These are phyloP conservation scores for Lindgomyces ingoldianus DNA, from an alignment of 495 filamentous ascomycete species.

Conservation along the genomic window DNA sequence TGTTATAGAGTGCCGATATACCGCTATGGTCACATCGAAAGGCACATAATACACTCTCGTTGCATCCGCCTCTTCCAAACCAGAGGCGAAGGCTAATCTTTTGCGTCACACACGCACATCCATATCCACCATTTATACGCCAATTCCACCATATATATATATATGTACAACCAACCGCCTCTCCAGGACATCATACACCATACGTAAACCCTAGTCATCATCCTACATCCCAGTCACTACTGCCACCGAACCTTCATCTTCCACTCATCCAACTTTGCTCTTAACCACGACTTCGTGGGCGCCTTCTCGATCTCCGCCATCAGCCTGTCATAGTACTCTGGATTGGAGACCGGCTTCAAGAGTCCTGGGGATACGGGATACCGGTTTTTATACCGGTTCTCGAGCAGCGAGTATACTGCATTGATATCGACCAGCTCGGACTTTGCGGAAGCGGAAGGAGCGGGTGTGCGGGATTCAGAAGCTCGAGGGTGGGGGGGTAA, in stretches of 20 bases:
- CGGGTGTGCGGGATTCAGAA: too few species aligned
- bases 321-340: constrained; percentile 73
- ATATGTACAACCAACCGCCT: too few species aligned
- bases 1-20: too few species aligned
- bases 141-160: not conserved
- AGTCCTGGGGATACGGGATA: constrained; percentile 65
- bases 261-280: constrained; percentile 34
- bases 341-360: constrained; percentile 70
- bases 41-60: too few species aligned
- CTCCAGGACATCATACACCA: too few species aligned
- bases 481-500: too few species aligned
- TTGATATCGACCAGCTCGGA: constrained; percentile 63
- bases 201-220: not conserved
- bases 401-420: constrained; percentile 72
- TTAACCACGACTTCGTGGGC: constrained; percentile 42
- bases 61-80: too few species aligned
- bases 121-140: too few species aligned
- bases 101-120: too few species aligned
- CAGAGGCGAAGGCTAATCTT: too few species aligned
- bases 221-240: constrained; percentile 3
- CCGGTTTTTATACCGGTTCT: constrained; percentile 70
- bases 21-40: too few species aligned
- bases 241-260: constrained; percentile 40
- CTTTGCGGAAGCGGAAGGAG: constrained; percentile 18
- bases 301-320: constrained; percentile 54